Base-by-base conservation (phyloP, 1,284 basidiomycete species). In the Irpex lacteus region DNA sequence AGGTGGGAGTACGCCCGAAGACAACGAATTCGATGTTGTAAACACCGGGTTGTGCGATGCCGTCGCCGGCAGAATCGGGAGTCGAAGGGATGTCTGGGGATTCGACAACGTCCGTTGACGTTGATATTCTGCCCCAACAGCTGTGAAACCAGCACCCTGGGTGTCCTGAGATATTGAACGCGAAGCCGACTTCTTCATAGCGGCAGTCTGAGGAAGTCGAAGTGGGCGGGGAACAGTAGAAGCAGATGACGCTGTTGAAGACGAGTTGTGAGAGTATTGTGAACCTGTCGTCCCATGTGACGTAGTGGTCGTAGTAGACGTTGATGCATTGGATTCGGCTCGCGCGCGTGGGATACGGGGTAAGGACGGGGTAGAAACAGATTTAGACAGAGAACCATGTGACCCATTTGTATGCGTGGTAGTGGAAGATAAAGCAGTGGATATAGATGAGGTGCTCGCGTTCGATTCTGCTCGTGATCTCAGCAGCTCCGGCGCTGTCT, bases 381-480 rank as follows among this genome's bases (percentile, higher is more conserved):
- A 60, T 32, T 21, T 49, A 60, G 59, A 50, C 8, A 60, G 59
- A 21, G 59, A 49, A 53, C 44, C 26, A 47, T 37, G 47, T 5
- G 59, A 26, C 53, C 60, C 32, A 26, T 13, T 18, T 47, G 60
- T 55, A 61, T 61, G 19, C 32, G 60, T 34, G 34, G 50, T 60
- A 5, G 38, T 57, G 19, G 49, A 52, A 18, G 36, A 44, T 32
- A 52, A 37, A 15, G 36, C 53, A 40, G 64, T 19, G 1, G 49
- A 37, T 18, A 36, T 32, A 15, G 58, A 53, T 7, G 57, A 36
- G 18, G 50, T 60, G 9, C 50, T 53, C 44, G 67, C 67, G 59
- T 67, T 70, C 2, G 69, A 70, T 37, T 64, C 63, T 5, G 69
- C 66, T 18, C 69, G 63, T 37, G 60, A 61, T 2, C 69, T 63